Percentiles rank a stretch among this genome's conserved stretches.
Evolutionary conservation across 1,139 yeast species (phyloP).

Genomic region (Hansenula sp.): DNA sequence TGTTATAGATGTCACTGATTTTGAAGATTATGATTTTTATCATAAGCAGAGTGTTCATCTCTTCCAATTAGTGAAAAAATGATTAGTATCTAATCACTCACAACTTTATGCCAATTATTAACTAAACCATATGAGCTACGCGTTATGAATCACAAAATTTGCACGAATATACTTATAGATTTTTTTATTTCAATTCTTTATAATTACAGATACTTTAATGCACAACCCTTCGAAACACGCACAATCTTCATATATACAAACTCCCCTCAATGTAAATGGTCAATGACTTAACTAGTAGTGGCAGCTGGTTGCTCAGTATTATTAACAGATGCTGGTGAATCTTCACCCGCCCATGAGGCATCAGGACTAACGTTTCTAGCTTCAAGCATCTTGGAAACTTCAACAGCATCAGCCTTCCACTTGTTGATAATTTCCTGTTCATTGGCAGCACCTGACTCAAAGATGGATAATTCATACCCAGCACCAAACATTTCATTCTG

Average conservation of each 20-base stretch:
- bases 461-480: slow-evolving; percentile 54
- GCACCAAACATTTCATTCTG: slow-evolving; percentile 87
- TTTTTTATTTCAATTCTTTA: background rate
- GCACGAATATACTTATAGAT: background rate
- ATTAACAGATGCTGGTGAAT: slow-evolving; percentile 4
- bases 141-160: too few relatives aligned
- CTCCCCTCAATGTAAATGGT: too few relatives aligned
- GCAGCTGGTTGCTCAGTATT: too few relatives aligned
- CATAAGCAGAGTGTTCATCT: slow-evolving; percentile 36
- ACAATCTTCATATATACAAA: too few relatives aligned
- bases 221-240: too few relatives aligned
- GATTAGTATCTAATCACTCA: background rate
- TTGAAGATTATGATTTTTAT: slow-evolving; percentile 20
- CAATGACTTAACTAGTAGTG: too few relatives aligned
- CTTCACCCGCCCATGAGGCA: slow-evolving; percentile 29
- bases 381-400: slow-evolving; percentile 45
- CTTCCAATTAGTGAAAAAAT: slow-evolving; percentile 30
- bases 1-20: slow-evolving; percentile 29
- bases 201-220: too few relatives aligned
- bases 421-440: slow-evolving; percentile 70
- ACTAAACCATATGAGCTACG: too few relatives aligned
- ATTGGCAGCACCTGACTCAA: slow-evolving; percentile 63
- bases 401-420: slow-evolving; percentile 73
- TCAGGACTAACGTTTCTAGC: slow-evolving; percentile 39
- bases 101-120: background rate